Evolutionary conservation across 2,329 filamentous ascomycete species (phyloP).

Genomic region (Cordyceps farinosa): DNA sequence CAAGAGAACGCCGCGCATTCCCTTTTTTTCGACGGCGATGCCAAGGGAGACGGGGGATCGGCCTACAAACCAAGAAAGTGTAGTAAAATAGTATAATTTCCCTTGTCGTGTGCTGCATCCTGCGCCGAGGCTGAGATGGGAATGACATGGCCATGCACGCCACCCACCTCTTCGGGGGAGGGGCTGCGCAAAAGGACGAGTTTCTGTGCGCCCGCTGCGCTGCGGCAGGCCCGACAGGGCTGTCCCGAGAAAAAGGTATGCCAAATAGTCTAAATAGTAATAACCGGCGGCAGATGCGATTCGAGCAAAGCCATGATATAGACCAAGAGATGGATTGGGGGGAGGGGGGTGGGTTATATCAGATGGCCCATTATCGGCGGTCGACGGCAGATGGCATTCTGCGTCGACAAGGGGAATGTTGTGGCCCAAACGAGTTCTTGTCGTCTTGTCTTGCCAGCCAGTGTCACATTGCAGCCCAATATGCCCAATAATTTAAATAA

Average conservation of each 20-base stretch:
- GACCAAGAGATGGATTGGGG: background rate
- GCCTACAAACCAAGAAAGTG: background rate
- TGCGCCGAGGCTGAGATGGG: conserved; percentile 8
- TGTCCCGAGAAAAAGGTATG: background rate
- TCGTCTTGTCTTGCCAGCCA: background rate
- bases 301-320: background rate
- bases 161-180: background rate
- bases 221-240: background rate
- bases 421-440: background rate
- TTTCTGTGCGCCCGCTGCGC: background rate
- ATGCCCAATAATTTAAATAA: background rate
- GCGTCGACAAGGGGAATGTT: background rate
- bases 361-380: background rate
- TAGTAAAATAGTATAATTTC: background rate
- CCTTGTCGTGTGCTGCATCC: background rate
- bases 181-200: background rate
- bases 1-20: background rate
- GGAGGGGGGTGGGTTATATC: background rate
- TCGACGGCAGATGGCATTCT: background rate
- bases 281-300: background rate
- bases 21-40: background rate
- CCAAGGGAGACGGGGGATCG: conserved; percentile 1
- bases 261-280: background rate
- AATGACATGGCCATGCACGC: background rate
- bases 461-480: conserved; percentile 9